Base-by-base conservation (phyloP, 2,329 filamentous ascomycete genomes). In the Alternaria rosae region DNA sequence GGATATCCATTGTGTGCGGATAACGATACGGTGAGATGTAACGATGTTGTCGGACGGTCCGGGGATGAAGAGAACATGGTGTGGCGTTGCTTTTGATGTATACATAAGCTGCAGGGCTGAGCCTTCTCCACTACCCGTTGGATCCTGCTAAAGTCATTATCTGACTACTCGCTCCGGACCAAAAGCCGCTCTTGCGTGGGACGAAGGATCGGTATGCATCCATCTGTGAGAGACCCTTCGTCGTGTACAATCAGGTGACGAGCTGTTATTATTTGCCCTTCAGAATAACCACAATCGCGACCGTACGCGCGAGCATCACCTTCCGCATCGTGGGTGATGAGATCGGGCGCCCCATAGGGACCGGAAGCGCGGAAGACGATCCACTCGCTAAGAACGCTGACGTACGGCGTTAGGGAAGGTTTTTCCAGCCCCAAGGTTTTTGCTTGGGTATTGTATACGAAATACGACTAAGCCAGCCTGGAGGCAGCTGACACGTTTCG, bases 1-100 rank as follows among this genome's bases (percentile, higher is more conserved):
- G 76, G 7, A 64, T 64, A 26, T 77, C 74, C 75, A 78, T 78
- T 23, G 42, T 57, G 53, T 25, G 13, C 20, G 10, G 6, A 20
- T 43, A 41, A 43, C 30, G 8, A 51, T 43, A 15, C 20, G 35
- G 23, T 6, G 23, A 10, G n/a, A 43, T 20, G 38, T 60, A 53
- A 48, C 42, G 15, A 47, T 58, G 51, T 23, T 48, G 48, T 48
- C 21, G 50, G 28, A 10, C 15, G 47, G 13, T 50, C 12, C 43
- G 50, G 47, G 54, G 58, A 41, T 47, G 59, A 42, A 44, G 48
- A 54, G 52, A 10, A 56, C 51, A 63, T 57, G 58, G 42, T 54
- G 62, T 32, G 30, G 44, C 23, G 35, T 30, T 55, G 42, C 51
- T 51, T 54, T 65, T 54, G 42, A 65, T 55, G 59, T 55, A 62